Conservation (phyloP, 495 filamentous ascomycete species). For the Aspergillus nidulans region DNA sequence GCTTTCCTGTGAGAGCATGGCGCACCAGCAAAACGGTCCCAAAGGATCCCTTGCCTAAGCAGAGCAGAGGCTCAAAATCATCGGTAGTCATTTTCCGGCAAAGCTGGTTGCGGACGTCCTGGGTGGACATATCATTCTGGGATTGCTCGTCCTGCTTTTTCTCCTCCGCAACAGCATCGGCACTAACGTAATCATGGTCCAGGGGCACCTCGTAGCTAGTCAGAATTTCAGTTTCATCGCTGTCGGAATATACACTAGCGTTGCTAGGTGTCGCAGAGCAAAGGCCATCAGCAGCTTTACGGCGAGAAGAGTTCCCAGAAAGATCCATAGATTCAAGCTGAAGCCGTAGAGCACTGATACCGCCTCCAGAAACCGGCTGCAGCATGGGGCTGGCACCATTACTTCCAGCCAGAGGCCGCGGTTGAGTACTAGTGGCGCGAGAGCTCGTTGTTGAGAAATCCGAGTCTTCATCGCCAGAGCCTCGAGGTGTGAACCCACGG, state of each 20-base stretch:
- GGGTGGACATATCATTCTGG: conserved; percentile 17
- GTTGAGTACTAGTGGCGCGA: conserved; percentile 32
- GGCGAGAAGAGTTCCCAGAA: conserved; percentile 34
- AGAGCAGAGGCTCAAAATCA: conserved; percentile 91
- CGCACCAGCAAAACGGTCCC: conserved; percentile 91
- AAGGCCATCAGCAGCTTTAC: conserved; percentile 26
- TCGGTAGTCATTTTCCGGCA: conserved; percentile 82
- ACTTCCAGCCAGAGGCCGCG: conserved; percentile 20
- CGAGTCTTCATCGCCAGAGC: conserved; percentile 80
- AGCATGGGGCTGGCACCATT: conserved; percentile 50
- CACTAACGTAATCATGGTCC: conserved; percentile 81
- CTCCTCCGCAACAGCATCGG: conserved; percentile 52
- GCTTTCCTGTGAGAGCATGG: conserved; percentile 76
- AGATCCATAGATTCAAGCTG: conserved; percentile 67
- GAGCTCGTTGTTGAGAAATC: conserved; percentile 58
- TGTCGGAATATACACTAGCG: conserved; percentile 55
- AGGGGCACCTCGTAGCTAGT: conserved; percentile 87
- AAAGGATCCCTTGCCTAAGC: conserved; percentile 92
- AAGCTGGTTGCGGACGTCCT: conserved; percentile 37
- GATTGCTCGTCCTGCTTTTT: conserved; percentile 13
- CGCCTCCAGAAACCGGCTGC: conserved; percentile 56
- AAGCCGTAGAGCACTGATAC: conserved; percentile 73
- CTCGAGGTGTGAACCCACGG: conserved; percentile 81
- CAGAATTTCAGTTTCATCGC: conserved; percentile 50
- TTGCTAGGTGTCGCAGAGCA: conserved; percentile 47